phyloP scores from a whole-genome alignment of 768 basidiomycete species.

The Kwoniella heveanensis region DNA sequence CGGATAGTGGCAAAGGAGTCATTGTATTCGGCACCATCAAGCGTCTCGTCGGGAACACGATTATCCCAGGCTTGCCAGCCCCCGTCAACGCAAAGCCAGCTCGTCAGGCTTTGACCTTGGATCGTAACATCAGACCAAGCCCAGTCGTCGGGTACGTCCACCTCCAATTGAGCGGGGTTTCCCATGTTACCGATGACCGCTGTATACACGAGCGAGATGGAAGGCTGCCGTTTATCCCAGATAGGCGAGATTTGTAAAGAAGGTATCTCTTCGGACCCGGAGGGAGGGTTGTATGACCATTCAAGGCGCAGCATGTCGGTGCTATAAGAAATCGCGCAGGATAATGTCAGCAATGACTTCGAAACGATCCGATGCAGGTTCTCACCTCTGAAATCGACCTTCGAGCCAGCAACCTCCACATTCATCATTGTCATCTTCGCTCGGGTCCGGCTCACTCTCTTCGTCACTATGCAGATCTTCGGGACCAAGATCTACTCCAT shows the following conservation, averaged over 20 bases:
- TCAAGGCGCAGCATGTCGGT: conserved; percentile 38
- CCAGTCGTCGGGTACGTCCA: conserved; percentile 38
- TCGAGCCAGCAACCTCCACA: conserved; percentile 39
- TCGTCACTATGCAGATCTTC: conserved; percentile 29
- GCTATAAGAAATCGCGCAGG: conserved; percentile 15
- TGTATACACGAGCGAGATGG: conserved; percentile 30
- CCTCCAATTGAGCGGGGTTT: conserved; percentile 18
- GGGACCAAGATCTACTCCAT: conserved; percentile 34
- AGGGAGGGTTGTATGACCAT: conserved; percentile 35
- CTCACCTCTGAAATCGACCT: conserved; percentile 45
- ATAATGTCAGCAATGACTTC: too few species aligned
- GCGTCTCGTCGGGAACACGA: conserved; percentile 16
- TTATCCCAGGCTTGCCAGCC: conserved; percentile 14
- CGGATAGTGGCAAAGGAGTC: conserved; percentile 41
- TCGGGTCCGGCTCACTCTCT: conserved; percentile 15
- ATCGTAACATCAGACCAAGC: conserved; percentile 35
- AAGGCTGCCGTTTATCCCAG: conserved; percentile 20
- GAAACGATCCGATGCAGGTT: background rate
- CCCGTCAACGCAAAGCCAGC: conserved; percentile 31
- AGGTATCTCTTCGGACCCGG: conserved; percentile 12
- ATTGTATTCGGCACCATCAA: conserved; percentile 15
- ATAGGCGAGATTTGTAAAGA: conserved; percentile 23
- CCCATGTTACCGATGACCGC: conserved; percentile 4
- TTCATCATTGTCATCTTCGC: conserved; percentile 18
- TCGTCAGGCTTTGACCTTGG: conserved; percentile 18